Conservation (phyloP, 495 filamentous ascomycete genomes). For the Aspergillus kassunensis region DNA sequence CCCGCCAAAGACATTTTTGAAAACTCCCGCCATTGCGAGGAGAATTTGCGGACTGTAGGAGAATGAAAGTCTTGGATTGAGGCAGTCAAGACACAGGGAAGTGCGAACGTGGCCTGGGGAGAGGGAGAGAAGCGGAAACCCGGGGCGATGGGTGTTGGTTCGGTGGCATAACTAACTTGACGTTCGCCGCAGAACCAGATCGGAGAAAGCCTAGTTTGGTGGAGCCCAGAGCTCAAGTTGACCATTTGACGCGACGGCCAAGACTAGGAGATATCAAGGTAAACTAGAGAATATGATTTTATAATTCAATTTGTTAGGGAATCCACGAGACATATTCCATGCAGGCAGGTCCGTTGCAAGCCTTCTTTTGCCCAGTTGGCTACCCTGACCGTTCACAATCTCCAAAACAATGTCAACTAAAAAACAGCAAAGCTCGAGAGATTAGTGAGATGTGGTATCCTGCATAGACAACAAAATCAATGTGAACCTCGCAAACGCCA, state of each 20-base stretch:
- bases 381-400: not conserved
- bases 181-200: constrained; percentile 23
- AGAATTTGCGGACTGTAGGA: constrained; percentile 10
- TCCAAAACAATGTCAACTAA: constrained; percentile 14
- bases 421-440: constrained; percentile 7
- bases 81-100: constrained; percentile 4
- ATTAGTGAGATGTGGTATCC: constrained; percentile 23
- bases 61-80: not conserved
- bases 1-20: constrained; percentile 67
- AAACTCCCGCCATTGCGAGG: constrained; percentile 57
- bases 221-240: constrained; percentile 14
- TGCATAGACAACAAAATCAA: constrained; percentile 8
- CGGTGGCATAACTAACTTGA: constrained; percentile 20
- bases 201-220: constrained; percentile 15
- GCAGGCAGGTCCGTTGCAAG: not conserved
- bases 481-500: constrained; percentile 12
- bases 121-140: constrained; percentile 13
- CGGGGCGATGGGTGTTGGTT: constrained; percentile 11
- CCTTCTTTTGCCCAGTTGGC: too few relatives aligned
- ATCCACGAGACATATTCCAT: not conserved
- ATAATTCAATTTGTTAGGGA: not conserved
- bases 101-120: constrained; percentile 22
- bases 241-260: constrained; percentile 13
- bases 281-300: not conserved
- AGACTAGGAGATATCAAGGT: constrained; percentile 9